Percentiles rank a stretch among this genome's conserved stretches.
Conservation (phyloP, 108 stramenopile species). For the Nitzschia sp. region DNA sequence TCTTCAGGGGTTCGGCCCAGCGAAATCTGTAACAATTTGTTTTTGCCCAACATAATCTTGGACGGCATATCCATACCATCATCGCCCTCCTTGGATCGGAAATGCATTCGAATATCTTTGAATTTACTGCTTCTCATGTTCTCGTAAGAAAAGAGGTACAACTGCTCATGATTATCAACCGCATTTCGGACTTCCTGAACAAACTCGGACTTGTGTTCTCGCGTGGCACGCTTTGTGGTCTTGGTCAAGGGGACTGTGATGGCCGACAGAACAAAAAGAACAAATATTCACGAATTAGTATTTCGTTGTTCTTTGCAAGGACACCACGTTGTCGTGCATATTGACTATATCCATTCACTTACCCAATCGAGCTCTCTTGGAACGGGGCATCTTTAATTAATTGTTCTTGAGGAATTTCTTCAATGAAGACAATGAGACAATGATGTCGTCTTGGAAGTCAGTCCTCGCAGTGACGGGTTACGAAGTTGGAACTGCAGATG, state of each 20-base stretch:
- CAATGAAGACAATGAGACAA: no score
- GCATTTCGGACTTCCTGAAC: conserved; percentile 85
- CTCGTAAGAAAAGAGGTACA: conserved; percentile 93
- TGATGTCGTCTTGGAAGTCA: no score
- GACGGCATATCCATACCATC: conserved; percentile 36
- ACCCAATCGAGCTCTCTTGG: conserved; percentile 40
- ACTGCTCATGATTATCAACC: conserved; percentile 77
- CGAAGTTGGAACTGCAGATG: no score
- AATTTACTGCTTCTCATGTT: conserved; percentile 95
- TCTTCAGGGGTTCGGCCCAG: conserved; percentile 89
- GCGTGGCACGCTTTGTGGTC: conserved; percentile 84
- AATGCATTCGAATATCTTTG: conserved; percentile 89
- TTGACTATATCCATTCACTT: conserved; percentile 6
- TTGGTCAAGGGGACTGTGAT: conserved; percentile 90
- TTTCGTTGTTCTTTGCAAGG: not conserved
- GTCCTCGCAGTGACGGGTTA: no score
- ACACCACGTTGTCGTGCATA: no score
- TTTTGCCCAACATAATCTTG: conserved; percentile 96
- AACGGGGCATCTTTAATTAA: conserved; percentile 41
- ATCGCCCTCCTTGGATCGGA: conserved; percentile 48
- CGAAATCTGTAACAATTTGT: conserved; percentile 92
- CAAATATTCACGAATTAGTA: no score
- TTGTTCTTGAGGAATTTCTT: no score
- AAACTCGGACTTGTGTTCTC: conserved; percentile 88
- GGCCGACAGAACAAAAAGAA: not conserved